Base-by-base conservation (phyloP, 2,329 filamentous ascomycete species). In the Orbilia ellipsospora region DNA sequence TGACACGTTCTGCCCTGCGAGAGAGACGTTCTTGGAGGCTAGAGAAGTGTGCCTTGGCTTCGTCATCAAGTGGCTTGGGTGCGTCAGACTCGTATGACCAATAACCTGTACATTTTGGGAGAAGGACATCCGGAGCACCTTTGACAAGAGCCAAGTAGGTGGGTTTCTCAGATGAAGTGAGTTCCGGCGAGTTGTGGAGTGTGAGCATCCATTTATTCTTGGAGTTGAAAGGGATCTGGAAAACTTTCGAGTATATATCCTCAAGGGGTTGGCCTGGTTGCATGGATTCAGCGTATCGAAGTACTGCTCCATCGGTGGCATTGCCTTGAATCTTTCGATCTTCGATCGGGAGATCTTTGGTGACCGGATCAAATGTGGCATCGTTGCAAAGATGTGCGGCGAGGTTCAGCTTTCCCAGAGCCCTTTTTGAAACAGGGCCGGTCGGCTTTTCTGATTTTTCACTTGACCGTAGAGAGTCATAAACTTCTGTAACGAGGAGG, bases 131-230 rank as follows among this genome's bases (percentile, higher is more conserved):
- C 0, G 91, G 90, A 0, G 91, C 91, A 0, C 91, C 91, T 81
- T 94, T 93, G 80, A 93, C 91, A n/a, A 89, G 90, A 51, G 93
- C 82, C 0, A 90, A 82, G 0, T 60, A 59, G 23, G 64, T 59
- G 4, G 68, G 54, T 12, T 52, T 44, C 0, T 23, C 54, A 15
- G 69, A 75, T 48, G 57, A 61, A 12, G 52, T 50, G 2, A 64
- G 64, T 42, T 75, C 72, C 79, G 73, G 6, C 70, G 80, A 10
- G 84, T 84, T 57, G 90, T 87, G 0, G 10, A 89, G 86, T 36
- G 88, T 86, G 65, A 93, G 87, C 88, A 93, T 93, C 80, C 89
- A 93, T 82, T 94, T 94, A 83, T 93, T 93, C 84, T 92, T 92
- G 82, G 90, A 92, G 83, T 93, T 93, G 81, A 94, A 94, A 0